These are phyloP conservation scores for Penicillium sp. DNA, from an alignment of 2,329 filamentous ascomycete species.

Conservation along the genomic window DNA sequence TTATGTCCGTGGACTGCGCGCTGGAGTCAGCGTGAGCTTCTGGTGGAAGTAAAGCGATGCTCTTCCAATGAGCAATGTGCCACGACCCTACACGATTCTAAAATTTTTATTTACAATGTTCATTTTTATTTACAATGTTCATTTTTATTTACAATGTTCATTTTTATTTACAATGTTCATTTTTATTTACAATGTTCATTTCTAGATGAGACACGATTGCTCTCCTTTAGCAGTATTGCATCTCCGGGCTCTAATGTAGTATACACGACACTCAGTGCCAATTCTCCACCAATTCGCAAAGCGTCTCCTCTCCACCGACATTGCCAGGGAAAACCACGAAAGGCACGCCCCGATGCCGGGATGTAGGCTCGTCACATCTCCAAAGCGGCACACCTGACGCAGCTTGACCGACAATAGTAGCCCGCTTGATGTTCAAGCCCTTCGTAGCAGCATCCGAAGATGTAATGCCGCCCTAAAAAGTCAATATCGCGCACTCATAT, in stretches of 20 bases:
- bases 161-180: neutral
- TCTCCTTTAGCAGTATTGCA: neutral
- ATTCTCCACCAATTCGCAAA: conserved; percentile 47
- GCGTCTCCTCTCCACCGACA: conserved; percentile 51
- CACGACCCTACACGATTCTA: neutral
- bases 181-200: neutral
- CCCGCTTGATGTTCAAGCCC: conserved; percentile 53
- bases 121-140: neutral
- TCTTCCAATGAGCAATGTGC: neutral
- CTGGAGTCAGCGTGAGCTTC: conserved; percentile 93
- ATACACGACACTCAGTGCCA: conserved; percentile 28
- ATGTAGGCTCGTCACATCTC: conserved; percentile 55
- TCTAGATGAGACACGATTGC: neutral
- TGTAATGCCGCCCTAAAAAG: conserved; percentile 55
- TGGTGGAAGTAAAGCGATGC: conserved; percentile 70
- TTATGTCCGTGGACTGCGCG: conserved; percentile 80
- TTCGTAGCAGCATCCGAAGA: conserved; percentile 60
- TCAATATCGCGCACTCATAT: neutral
- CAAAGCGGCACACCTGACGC: conserved; percentile 59
- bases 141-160: neutral
- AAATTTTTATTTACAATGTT: neutral
- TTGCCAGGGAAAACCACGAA: conserved; percentile 61
- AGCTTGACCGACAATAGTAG: conserved; percentile 57
- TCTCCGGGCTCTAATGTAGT: neutral
- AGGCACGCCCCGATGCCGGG: conserved; percentile 52